Evolutionary conservation across 257 asterid genomes (phyloP), one percentile per base, ranked within the genome.

Genomic region (Nicotiana undulata): DNA sequence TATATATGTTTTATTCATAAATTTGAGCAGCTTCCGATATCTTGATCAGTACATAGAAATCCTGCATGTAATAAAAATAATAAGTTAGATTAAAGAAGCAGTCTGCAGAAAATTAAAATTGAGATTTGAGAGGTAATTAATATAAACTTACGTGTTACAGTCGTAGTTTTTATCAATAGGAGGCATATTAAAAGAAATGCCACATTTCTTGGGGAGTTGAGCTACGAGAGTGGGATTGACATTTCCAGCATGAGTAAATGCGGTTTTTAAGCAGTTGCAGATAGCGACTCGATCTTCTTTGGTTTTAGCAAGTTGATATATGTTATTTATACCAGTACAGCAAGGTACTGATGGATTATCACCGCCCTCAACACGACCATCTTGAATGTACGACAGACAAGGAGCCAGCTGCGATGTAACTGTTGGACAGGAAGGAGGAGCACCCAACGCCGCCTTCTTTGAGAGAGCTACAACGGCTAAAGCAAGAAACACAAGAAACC

Each of bases 181-280:
- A 72, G 60, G 60, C 60, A 72, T 72, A 3, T 22, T 72, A 13
- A 6, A 72, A 72, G 40, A 46, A 70, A 70, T 5, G 2, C 37
- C 20, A 70, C 37, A 44, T 11, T 16, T 70, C 3, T 44, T 22
- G 7, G 77, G 37, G 3, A 70, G 20, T 20, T 22, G 11, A 60
- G 75, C 0, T 0, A 78, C 12, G 3, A 44, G 75, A 78, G 24
- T n/a, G 26, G 61, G 37, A 60, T 4, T 29, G 24, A 34, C 15
- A 34, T 78, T 40, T 59, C 75, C 75, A 18, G 28, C 44, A 37
- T 77, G 20, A 77, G 4, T n/a, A 17, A 77, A 26, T 77, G 18
- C 72, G 11, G 15, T 49, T 59, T 77, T 77, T 5, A 77, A n/a
- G 58, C 81, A 77, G 1, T 77, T 77, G 72, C 40, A 77, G 22